Base-by-base conservation (phyloP, 805 yeast genomes). In the Schwanniomyces pseudopolymorphus region DNA sequence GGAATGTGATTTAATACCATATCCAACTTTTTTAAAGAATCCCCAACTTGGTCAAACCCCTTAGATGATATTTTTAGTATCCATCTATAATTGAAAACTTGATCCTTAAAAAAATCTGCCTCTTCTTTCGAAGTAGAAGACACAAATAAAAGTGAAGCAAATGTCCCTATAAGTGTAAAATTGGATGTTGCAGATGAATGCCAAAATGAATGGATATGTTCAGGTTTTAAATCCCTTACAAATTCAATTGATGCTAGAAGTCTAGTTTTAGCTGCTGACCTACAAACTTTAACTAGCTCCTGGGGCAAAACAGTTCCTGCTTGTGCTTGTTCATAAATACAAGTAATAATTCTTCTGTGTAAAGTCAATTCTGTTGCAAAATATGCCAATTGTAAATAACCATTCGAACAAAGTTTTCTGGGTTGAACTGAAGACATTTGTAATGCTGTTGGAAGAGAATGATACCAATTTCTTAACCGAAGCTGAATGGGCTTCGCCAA, bases 151-250 rank as follows among this genome's bases (percentile, higher is more conserved):
- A 91, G 70, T 0, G 95, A 84, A 0, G 96, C 96, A 74, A 91
- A 91, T 0, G 92, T 81, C 2, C 96, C 97, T 33, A 90, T 88
- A 31, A 88, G 66, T 5, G 96, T 82, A 52, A 91, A 81, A 58
- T 88, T 89, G 11, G 86, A 77, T 0, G 94, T 76, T 0, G 96
- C 80, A 1, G 90, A 81, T 1, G 90, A 80, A 65, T 88, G 94
- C 97, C 97, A 91, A 63, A 89, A 90, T 9, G 96, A 81, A 60
- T 84, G 91, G 40, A 89, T 75, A 58, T 89, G 96, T 54, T 89
- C 96, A 8, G 86, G 84, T 54, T 83, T 84, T 61, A 91, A 73
- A 49, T 82, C 85, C 42, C 84, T 70, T 8, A 88, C 83, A 63
- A 89, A 87, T 44, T 87, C 94, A 49, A 87, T 80, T 0, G 96